Evolutionary conservation across 2,329 filamentous ascomycete genomes (phyloP).

Genomic region (Apiospora rasikravindrae): DNA sequence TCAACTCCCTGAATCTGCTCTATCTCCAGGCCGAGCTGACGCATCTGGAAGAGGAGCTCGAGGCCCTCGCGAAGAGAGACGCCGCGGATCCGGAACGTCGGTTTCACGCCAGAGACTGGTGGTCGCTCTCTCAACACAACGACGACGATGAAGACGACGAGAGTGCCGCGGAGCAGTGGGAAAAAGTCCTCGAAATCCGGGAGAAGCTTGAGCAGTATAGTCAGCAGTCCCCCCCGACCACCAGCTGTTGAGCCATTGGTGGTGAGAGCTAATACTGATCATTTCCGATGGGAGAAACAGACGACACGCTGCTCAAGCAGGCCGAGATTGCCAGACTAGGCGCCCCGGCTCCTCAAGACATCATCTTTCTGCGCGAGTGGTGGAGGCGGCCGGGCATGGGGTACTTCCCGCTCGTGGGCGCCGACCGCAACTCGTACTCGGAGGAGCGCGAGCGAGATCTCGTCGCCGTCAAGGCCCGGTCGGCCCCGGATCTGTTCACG

Average conservation of each 20-base stretch:
- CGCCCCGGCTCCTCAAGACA: conserved; percentile 17
- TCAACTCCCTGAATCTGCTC: conserved; percentile 23
- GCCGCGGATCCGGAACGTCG: background rate
- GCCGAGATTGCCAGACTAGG: conserved; percentile 20
- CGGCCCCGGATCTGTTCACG: conserved; percentile 19
- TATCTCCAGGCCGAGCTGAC: conserved; percentile 26
- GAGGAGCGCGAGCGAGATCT: conserved; percentile 19
- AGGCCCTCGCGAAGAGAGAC: conserved; percentile 15
- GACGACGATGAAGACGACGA: conserved; percentile 17
- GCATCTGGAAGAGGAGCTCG: conserved; percentile 22
- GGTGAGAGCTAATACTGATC: background rate
- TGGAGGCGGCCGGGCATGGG: conserved; percentile 23
- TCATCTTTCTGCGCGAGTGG: conserved; percentile 23
- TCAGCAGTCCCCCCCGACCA: conserved; percentile 1
- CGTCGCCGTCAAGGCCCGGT: conserved; percentile 22
- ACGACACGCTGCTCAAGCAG: conserved; percentile 21
- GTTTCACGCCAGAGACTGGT: conserved; percentile 23
- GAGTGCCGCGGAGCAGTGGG: conserved; percentile 23
- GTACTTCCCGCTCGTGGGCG: conserved; percentile 21
- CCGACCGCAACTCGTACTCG: conserved; percentile 21
- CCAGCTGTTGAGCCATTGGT: background rate
- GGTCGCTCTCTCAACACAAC: conserved; percentile 22
- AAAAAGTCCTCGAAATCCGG: conserved; percentile 24
- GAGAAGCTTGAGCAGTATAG: conserved; percentile 25
- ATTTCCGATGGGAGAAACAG: background rate